Evolutionary conservation across 495 filamentous ascomycete genomes (phyloP).

Genomic region (Wilcoxina mikolae): DNA sequence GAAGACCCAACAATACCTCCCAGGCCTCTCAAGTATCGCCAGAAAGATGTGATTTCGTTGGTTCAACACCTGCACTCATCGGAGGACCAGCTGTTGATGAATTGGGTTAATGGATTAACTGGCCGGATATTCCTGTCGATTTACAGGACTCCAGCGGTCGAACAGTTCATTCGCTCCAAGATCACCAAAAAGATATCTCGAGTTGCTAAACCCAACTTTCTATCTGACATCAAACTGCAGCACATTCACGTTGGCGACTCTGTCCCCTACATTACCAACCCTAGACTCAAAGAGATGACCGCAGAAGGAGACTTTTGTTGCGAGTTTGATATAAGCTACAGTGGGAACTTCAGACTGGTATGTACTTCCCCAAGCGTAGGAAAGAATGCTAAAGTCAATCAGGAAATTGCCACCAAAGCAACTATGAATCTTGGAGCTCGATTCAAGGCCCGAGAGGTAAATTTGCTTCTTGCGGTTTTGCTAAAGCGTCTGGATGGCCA

Average conservation of each 20-base stretch:
- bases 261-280: slow-evolving; percentile 80
- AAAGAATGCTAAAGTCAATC: slow-evolving; percentile 3
- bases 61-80: slow-evolving; percentile 83
- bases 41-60: slow-evolving; percentile 68
- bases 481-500: slow-evolving; percentile 79
- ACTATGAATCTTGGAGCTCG: slow-evolving; percentile 76
- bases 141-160: slow-evolving; percentile 68
- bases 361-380: not conserved
- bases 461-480: slow-evolving; percentile 72
- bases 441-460: slow-evolving; percentile 81
- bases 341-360: slow-evolving; percentile 63
- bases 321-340: slow-evolving; percentile 76
- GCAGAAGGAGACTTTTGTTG: slow-evolving; percentile 77
- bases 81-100: slow-evolving; percentile 78
- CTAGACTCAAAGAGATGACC: slow-evolving; percentile 72
- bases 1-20: slow-evolving; percentile 40
- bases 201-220: slow-evolving; percentile 79
- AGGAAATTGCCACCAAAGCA: slow-evolving; percentile 74
- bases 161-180: slow-evolving; percentile 64
- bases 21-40: slow-evolving; percentile 60
- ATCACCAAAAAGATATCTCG: slow-evolving; percentile 93
- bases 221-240: slow-evolving; percentile 64
- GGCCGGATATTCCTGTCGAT: slow-evolving; percentile 75
- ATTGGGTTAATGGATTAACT: slow-evolving; percentile 86
- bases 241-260: slow-evolving; percentile 75